Percentiles rank a stretch among this genome's conserved stretches.
These are phyloP conservation scores for Boeremia exigua DNA, from an alignment of 2,329 filamentous ascomycete species.

Conservation along the genomic window DNA sequence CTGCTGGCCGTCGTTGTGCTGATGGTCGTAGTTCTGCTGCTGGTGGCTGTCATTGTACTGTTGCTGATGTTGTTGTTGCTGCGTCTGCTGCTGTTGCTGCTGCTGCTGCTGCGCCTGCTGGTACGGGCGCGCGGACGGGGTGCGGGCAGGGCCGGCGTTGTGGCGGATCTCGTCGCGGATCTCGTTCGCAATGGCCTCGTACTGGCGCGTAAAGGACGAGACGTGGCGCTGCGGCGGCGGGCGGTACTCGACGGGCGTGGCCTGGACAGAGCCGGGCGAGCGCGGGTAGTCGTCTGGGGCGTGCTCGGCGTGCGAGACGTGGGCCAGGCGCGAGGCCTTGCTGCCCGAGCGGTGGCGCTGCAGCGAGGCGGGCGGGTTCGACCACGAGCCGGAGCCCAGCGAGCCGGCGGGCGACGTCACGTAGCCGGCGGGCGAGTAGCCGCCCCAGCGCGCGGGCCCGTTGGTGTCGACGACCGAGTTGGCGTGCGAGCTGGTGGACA, in stretches of 20 bases:
- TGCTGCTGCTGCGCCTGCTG: background rate
- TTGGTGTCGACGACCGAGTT: conserved; percentile 75
- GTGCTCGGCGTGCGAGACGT: conserved; percentile 49
- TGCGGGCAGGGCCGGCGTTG: conserved; percentile 17
- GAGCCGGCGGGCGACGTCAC: conserved; percentile 72
- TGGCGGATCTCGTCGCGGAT: conserved; percentile 41
- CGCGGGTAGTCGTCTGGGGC: conserved; percentile 22
- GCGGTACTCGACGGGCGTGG: conserved; percentile 8
- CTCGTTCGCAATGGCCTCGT: conserved; percentile 46
- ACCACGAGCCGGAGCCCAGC: conserved; percentile 58
- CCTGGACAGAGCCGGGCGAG: conserved; percentile 21
- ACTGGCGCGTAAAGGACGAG: conserved; percentile 46
- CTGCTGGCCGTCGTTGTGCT: too few relatives aligned
- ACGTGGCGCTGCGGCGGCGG: conserved; percentile 36
- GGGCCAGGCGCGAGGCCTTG: conserved; percentile 49
- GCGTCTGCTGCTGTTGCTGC: too few relatives aligned
- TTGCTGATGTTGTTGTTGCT: too few relatives aligned
- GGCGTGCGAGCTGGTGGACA: conserved; percentile 51
- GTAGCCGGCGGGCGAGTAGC: conserved; percentile 72
- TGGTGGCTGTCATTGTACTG: too few relatives aligned
- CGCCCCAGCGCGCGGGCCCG: conserved; percentile 68
- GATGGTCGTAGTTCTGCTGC: too few relatives aligned
- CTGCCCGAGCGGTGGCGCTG: conserved; percentile 50
- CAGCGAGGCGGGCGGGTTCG: conserved; percentile 40
- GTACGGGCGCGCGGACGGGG: background rate